Conservation (phyloP, 2,329 filamentous ascomycete species). For the Scytalidium lignicola region DNA sequence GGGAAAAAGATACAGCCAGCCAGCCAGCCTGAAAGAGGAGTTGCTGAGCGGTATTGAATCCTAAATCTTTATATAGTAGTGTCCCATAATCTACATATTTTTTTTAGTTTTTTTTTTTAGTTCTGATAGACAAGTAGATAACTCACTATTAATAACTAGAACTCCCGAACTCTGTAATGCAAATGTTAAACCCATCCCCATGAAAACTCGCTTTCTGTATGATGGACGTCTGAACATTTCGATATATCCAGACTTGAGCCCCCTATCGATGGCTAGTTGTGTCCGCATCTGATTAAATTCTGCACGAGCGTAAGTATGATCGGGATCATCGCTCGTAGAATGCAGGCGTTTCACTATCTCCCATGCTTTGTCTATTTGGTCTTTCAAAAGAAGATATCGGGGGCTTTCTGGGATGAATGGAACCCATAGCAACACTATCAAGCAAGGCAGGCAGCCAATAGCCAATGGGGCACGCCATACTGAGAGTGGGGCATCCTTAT, state of each 20-base stretch:
- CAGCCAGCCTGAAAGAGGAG: not conserved
- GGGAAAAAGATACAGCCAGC: not conserved
- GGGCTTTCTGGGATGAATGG: slow-evolving; percentile 1
- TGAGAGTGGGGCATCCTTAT: no score
- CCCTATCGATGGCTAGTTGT: slow-evolving; percentile 4
- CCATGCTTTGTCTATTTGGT: not conserved
- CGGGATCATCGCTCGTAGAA: not conserved
- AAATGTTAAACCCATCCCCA: not conserved
- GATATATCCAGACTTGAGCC: not conserved
- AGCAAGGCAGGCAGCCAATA: no score
- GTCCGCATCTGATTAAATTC: slow-evolving; percentile 10
- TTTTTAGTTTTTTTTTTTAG: no score
- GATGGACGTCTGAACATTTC: slow-evolving; percentile 4
- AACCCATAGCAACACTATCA: not conserved
- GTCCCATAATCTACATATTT: slow-evolving; percentile 2
- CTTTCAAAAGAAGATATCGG: slow-evolving; percentile 1
- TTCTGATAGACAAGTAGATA: not conserved
- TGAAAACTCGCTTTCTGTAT: slow-evolving; percentile 2
- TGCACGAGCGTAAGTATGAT: not conserved
- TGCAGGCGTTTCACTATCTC: not conserved
- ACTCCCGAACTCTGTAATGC: not conserved
- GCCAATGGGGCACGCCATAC: no score
- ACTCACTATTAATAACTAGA: slow-evolving; percentile 5
- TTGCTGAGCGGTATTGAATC: not conserved
- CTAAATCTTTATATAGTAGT: slow-evolving; percentile 3